Evolutionary conservation across 2,329 filamentous ascomycete genomes (phyloP), one percentile per base, ranked within the genome.

Genomic region (Bimuria novae-zelandiae): DNA sequence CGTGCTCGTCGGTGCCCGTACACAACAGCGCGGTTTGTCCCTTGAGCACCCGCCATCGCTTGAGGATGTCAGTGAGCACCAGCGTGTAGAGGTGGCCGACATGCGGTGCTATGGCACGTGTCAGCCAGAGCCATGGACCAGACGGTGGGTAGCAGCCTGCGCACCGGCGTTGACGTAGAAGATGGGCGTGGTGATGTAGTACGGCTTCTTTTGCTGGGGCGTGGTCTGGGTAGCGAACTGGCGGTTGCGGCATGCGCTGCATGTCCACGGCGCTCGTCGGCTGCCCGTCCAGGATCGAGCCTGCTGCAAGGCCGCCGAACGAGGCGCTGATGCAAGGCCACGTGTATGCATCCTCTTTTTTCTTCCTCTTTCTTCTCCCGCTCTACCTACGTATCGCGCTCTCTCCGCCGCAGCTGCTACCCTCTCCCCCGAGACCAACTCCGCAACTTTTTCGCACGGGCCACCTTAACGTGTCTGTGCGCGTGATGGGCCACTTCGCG

Each of bases 121-220:
- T 52, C 11, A 54, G 47, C 41, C n/a, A 36, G 16, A 8, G 33
- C 33, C 7, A 8, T 17, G n/a, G 11, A 36, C 14, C n/a, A n/a
- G n/a, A n/a, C n/a, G n/a, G n/a, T n/a, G n/a, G n/a, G 17, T 23
- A n/a, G 22, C 23, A 39, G 32, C 47, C 25, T 48, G 61, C 79
- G 63, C 78, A 92, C 90, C 86, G 50, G 92, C 90, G 83, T 99
- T 99, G 78, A 99, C 94, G 75, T 99, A 99, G 79, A 97, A 99
- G 53, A 99, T 99, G 2, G 94, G 94, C 7, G 92, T 95, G 4
- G 94, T 97, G 67, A 96, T 82, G 79, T 97, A 99, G 79, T 88
- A 97, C 7, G 93, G 92, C 78, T 97, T 97, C 55, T 59, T 12
- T 12, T 7, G 51, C 10, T 77, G 73, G 17, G 55, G 39, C 7